These are phyloP conservation scores for Calonectria leucothoes DNA, from an alignment of 2,329 filamentous ascomycete species.

Conservation along the genomic window DNA sequence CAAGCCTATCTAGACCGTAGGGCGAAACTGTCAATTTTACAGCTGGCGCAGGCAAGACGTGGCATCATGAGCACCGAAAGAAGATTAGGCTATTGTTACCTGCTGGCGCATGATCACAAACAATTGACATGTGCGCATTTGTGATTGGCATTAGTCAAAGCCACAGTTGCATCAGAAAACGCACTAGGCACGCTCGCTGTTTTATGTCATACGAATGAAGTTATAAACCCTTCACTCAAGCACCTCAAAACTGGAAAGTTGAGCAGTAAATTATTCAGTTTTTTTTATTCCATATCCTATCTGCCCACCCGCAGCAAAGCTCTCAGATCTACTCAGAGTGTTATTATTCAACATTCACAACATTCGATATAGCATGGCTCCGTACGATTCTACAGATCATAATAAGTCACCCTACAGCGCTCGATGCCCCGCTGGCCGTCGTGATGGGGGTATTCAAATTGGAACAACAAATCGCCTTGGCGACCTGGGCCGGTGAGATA, in stretches of 20 bases:
- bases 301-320: not conserved
- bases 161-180: not conserved
- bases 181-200: not conserved
- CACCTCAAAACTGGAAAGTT: not conserved
- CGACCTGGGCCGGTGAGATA: not conserved
- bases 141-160: not conserved
- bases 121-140: not conserved
- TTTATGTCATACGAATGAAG: not conserved
- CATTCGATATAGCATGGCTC: not conserved
- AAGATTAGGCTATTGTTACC: not conserved
- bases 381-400: not conserved
- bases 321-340: not conserved
- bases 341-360: not conserved
- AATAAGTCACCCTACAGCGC: not conserved
- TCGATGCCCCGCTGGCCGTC: not conserved
- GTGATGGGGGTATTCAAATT: not conserved
- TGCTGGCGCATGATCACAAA: not conserved
- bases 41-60: not conserved
- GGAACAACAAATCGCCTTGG: not conserved
- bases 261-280: not conserved
- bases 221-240: not conserved
- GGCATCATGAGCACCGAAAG: not conserved
- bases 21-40: not conserved
- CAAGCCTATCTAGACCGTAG: not conserved
- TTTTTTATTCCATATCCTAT: not conserved